phyloP scores from a whole-genome alignment of 2,329 filamentous ascomycete species.

The Fusarium poae region DNA sequence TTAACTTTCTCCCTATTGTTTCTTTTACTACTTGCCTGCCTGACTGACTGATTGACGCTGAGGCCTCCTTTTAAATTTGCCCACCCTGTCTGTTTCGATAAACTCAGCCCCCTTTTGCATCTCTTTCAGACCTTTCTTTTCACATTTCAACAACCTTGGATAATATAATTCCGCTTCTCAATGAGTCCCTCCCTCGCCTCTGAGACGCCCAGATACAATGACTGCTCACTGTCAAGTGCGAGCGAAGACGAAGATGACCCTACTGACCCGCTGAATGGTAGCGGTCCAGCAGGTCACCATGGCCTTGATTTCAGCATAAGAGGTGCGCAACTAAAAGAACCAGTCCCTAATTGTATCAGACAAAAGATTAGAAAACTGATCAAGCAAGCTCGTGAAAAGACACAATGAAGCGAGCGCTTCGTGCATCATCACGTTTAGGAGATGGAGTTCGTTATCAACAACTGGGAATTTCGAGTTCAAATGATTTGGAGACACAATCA shows the following conservation, averaged over 20 bases:
- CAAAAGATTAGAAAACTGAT: conserved; percentile 15
- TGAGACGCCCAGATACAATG: conserved; percentile 41
- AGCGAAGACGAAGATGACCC: conserved; percentile 43
- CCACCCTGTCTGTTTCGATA: conserved; percentile 20
- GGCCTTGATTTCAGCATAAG: conserved; percentile 32
- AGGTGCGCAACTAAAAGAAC: conserved; percentile 26
- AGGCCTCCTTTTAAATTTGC: conserved; percentile 34
- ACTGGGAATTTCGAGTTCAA: conserved; percentile 31
- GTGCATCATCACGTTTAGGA: conserved; percentile 42
- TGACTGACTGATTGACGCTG: neutral
- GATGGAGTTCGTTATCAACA: conserved; percentile 45
- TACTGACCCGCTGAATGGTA: conserved; percentile 25
- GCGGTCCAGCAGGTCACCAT: conserved; percentile 16
- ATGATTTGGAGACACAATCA: conserved; percentile 45
- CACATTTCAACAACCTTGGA: neutral
- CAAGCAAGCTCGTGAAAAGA: conserved; percentile 29
- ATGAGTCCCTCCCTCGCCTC: conserved; percentile 40
- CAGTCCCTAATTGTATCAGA: neutral
- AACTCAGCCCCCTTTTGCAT: conserved; percentile 22
- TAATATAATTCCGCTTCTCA: conserved; percentile 12
- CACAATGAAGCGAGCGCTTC: conserved; percentile 42
- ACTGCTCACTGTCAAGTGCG: conserved; percentile 38
- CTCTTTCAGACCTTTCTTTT: conserved; percentile 1
- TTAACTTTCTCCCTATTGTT: conserved; percentile 2
- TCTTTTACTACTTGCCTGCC: neutral